Conservation (phyloP, 2,329 filamentous ascomycete genomes). For the Cephalotrichum gorgonifer region DNA sequence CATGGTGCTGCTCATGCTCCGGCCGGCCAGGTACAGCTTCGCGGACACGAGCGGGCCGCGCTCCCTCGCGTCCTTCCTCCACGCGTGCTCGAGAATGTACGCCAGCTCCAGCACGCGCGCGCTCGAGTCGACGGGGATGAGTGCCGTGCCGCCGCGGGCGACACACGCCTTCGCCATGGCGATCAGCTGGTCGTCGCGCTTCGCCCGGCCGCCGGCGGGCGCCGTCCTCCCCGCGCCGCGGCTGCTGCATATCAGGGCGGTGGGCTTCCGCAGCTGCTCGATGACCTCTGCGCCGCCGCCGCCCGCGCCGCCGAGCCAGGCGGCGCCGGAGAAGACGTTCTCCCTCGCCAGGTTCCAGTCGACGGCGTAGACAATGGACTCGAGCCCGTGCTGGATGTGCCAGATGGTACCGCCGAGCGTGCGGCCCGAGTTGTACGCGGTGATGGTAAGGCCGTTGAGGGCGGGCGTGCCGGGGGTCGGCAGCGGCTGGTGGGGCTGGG, state of each 20-base stretch:
- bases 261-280: slow-evolving; percentile 86
- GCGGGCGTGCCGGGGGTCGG: slow-evolving; percentile 81
- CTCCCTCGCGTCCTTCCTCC: slow-evolving; percentile 55
- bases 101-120: slow-evolving; percentile 88
- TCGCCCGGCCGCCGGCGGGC: slow-evolving; percentile 62
- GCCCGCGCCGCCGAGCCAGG: slow-evolving; percentile 79
- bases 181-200: slow-evolving; percentile 76
- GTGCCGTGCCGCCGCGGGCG: slow-evolving; percentile 73
- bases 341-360: slow-evolving; percentile 98
- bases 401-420: slow-evolving; percentile 96
- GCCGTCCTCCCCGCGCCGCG: slow-evolving; percentile 64
- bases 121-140: slow-evolving; percentile 91
- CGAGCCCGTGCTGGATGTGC: slow-evolving; percentile 94
- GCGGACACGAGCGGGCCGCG: slow-evolving; percentile 41
- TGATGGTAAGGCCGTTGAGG: slow-evolving; percentile 84
- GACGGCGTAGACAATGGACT: slow-evolving; percentile 94
- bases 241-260: slow-evolving; percentile 85
- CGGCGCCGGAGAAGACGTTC: slow-evolving; percentile 85
- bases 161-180: slow-evolving; percentile 73
- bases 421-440: slow-evolving; percentile 92
- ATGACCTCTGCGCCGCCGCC: slow-evolving; percentile 81
- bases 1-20: slow-evolving; percentile 80
- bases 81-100: slow-evolving; percentile 86
- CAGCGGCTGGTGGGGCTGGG: slow-evolving; percentile 84
- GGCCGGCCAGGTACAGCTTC: slow-evolving; percentile 73